Base-by-base conservation (phyloP, 2,329 filamentous ascomycete genomes). In the Curvularia sp. region DNA sequence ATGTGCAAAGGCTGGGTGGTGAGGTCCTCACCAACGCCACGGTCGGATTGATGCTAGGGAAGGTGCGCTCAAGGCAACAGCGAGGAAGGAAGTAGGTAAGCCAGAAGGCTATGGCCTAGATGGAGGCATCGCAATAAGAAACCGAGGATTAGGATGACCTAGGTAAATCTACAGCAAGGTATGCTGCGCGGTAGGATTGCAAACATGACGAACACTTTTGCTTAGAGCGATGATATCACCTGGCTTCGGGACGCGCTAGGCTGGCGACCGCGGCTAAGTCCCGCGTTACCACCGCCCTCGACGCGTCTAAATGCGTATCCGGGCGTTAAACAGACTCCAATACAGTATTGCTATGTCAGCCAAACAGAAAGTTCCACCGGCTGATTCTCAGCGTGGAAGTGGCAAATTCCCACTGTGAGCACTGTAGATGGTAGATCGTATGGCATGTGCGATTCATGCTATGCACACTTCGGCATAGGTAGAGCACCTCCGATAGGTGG, bases 181-280 rank as follows among this genome's bases (percentile, higher is more conserved):
- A 27, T 58, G 21, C 21, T 52, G 49, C 28, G 49, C 23, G 27
- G 18, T 34, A 39, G 51, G 46, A 30, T 34, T 27, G 30, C 49
- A 30, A 50, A 12, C 13, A 27, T 48, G 50, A 36, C 53, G 42
- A 48, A 59, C 38, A 23, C 49, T 50, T 43, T 60, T 43, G 39
- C 45, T 43, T 36, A 13, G 47, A 59, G 57, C 59, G 45, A 67
- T 68, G 64, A 68, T 67, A 63, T 68, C 66, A 68, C 60, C 48
- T 38, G 28, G 15, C 7, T n/a, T 43, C 39, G 36, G 42, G 49
- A 63, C 57, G 48, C 66, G 64, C 66, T 67, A 68, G 48, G 15
- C 50, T 21, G 42, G 9, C n/a, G 19, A 32, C 46, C 60, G 51
- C 65, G 65, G 61, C 53, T 59, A 45, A 41, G 21, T 59, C 54